These are phyloP conservation scores for Lichtheimia hyalospora DNA, from an alignment of 371 early-diverging fungal species.

Conservation along the genomic window DNA sequence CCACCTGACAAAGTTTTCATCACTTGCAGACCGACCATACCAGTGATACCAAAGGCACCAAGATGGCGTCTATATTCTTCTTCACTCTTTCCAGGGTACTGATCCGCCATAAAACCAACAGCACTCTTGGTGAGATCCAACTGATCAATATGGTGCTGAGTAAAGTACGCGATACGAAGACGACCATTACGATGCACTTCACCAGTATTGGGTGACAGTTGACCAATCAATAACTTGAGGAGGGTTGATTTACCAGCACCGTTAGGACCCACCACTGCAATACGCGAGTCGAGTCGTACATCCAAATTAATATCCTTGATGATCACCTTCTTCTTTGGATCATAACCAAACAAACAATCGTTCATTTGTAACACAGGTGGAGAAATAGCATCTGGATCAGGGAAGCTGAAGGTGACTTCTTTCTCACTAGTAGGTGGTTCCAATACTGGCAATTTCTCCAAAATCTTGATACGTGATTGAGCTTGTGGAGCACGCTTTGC, in stretches of 20 bases:
- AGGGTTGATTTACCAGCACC: constrained; percentile 88
- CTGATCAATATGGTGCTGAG: constrained; percentile 98
- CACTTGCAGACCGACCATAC: constrained; percentile 91
- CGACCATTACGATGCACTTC: constrained; percentile 91
- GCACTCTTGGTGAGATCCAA: constrained; percentile 81
- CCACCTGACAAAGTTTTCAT: constrained; percentile 98
- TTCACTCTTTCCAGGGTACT: constrained; percentile 89
- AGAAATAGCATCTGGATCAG: constrained; percentile 83
- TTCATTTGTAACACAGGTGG: constrained; percentile 94
- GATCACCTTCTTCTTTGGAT: constrained; percentile 59
- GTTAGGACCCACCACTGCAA: constrained; percentile 93
- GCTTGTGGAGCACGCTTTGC: constrained; percentile 98
- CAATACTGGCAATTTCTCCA: constrained; percentile 94
- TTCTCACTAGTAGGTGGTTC: constrained; percentile 86
- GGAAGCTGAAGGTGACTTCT: constrained; percentile 88
- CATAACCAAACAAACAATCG: constrained; percentile 90
- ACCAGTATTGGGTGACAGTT: constrained; percentile 76
- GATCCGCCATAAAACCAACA: constrained; percentile 85
- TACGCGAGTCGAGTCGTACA: constrained; percentile 94
- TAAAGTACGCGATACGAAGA: constrained; percentile 93
- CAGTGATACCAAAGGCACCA: constrained; percentile 95
- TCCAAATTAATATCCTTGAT: constrained; percentile 85
- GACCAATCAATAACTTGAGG: constrained; percentile 89
- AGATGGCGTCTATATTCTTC: constrained; percentile 95
- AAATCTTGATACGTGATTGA: constrained; percentile 96